Evolutionary conservation across 2,329 filamentous ascomycete genomes (phyloP).

Genomic region (Domatiomyces catenatus): DNA sequence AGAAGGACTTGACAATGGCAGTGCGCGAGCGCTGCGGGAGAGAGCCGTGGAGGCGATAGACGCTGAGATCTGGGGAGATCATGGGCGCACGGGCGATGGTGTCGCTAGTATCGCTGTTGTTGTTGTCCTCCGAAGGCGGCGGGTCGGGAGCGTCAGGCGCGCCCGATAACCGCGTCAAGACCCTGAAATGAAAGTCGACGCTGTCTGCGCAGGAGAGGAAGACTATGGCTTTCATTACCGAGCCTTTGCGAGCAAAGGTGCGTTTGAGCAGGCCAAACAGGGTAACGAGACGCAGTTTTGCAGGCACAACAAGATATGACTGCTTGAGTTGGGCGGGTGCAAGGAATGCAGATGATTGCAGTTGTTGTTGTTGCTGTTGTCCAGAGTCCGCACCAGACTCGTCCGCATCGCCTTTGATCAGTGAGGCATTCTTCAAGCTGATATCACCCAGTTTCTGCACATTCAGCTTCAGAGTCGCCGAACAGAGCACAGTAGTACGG

Average conservation of each 20-base stretch:
- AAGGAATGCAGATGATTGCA: constrained; percentile 45
- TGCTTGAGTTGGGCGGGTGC: constrained; percentile 91
- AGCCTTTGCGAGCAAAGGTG: constrained; percentile 73
- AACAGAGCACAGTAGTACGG: constrained; percentile 78
- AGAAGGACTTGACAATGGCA: constrained; percentile 67
- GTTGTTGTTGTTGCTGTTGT: constrained; percentile 29
- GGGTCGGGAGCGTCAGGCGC: neutral
- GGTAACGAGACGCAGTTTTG: constrained; percentile 81
- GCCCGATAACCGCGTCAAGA: constrained; percentile 41
- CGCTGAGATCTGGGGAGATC: constrained; percentile 43
- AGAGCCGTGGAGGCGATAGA: constrained; percentile 85
- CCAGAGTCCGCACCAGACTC: constrained; percentile 40
- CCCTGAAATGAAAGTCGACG: constrained; percentile 88
- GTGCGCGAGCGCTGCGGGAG: constrained; percentile 77
- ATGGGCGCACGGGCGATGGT: neutral
- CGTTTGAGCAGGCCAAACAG: constrained; percentile 71
- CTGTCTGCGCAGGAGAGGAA: constrained; percentile 96
- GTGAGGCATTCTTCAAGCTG: constrained; percentile 79
- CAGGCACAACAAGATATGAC: constrained; percentile 69
- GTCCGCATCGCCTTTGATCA: constrained; percentile 55
- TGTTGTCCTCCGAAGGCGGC: constrained; percentile 14
- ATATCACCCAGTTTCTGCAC: constrained; percentile 89
- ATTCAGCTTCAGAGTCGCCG: constrained; percentile 94
- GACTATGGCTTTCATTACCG: constrained; percentile 90
- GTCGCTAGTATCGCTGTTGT: constrained; percentile 16